Percentiles rank a stretch among this genome's conserved stretches.
phyloP scores from a whole-genome alignment of 2,329 filamentous ascomycete genomes.

The Ilyonectria destructans region DNA sequence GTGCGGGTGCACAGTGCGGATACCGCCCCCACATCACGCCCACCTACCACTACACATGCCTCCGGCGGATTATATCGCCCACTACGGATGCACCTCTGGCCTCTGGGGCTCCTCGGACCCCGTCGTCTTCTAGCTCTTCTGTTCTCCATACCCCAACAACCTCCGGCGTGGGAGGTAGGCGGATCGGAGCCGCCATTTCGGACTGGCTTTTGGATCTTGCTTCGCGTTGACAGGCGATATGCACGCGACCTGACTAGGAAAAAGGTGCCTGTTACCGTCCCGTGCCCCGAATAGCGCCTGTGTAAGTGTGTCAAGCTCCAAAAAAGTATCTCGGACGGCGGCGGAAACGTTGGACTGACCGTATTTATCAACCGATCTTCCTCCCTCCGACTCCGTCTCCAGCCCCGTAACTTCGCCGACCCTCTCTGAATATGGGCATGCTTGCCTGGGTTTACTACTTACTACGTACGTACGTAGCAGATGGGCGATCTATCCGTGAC shows the following conservation, averaged over 20 bases:
- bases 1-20: slow-evolving; percentile 20
- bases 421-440: slow-evolving; percentile 11
- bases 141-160: slow-evolving; percentile 21
- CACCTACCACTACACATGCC: slow-evolving; percentile 13
- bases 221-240: slow-evolving; percentile 24
- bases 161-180: slow-evolving; percentile 8
- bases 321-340: neutral
- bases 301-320: neutral
- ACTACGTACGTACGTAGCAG: neutral
- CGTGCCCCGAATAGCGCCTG: neutral
- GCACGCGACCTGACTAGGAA: slow-evolving; percentile 19
- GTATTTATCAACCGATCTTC: neutral
- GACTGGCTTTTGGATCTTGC: slow-evolving; percentile 26
- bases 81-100: neutral
- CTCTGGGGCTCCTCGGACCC: neutral
- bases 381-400: slow-evolving; percentile 3
- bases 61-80: neutral
- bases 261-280: neutral
- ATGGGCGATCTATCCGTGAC: neutral
- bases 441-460: neutral
- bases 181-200: slow-evolving; percentile 15
- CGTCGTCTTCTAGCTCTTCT: slow-evolving; percentile 14
- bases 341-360: neutral
- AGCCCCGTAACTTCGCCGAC: slow-evolving; percentile 3
- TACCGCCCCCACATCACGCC: slow-evolving; percentile 15